A percentile compares a stretch with the other conserved stretches of the same genome.
Evolutionary conservation across 2,329 filamentous ascomycete genomes (phyloP).

Genomic region (Blastomyces parvus): DNA sequence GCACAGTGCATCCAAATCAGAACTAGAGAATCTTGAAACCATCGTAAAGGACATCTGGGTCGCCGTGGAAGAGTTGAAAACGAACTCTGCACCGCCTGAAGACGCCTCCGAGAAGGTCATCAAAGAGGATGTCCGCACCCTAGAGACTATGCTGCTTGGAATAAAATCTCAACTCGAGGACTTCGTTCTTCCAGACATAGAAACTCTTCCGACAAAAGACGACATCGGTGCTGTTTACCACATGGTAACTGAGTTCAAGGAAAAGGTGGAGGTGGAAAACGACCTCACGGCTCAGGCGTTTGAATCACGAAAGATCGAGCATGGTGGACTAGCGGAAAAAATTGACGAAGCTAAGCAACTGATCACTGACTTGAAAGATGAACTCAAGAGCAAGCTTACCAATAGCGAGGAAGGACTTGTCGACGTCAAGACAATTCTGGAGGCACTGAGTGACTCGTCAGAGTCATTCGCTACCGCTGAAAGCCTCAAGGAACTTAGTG

Average conservation of each 20-base stretch:
- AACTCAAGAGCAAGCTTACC: conserved; percentile 66
- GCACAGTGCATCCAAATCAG: conserved; percentile 63
- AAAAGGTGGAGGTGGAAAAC: conserved; percentile 56
- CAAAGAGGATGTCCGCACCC: conserved; percentile 71
- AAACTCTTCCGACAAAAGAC: conserved; percentile 62
- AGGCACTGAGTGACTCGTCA: conserved; percentile 56
- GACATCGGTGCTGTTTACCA: conserved; percentile 62
- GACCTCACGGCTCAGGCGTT: conserved; percentile 68
- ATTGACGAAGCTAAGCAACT: conserved; percentile 69
- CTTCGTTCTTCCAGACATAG: conserved; percentile 60
- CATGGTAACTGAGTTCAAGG: conserved; percentile 58
- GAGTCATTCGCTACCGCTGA: conserved; percentile 40
- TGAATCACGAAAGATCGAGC: conserved; percentile 76
- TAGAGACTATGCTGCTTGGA: conserved; percentile 74
- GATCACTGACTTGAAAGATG: conserved; percentile 66
- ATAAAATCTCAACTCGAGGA: conserved; percentile 71
- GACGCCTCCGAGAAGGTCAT: conserved; percentile 54
- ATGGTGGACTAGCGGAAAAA: conserved; percentile 64
- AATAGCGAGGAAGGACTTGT: conserved; percentile 57
- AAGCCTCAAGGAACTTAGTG: conserved; percentile 62
- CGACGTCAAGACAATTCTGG: conserved; percentile 49
- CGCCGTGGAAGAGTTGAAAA: conserved; percentile 61
- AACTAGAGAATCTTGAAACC: conserved; percentile 63
- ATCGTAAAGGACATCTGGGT: conserved; percentile 68
- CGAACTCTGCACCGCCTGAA: conserved; percentile 34